Conservation (phyloP, 495 filamentous ascomycete species). For the Penicillium robsamsonii region DNA sequence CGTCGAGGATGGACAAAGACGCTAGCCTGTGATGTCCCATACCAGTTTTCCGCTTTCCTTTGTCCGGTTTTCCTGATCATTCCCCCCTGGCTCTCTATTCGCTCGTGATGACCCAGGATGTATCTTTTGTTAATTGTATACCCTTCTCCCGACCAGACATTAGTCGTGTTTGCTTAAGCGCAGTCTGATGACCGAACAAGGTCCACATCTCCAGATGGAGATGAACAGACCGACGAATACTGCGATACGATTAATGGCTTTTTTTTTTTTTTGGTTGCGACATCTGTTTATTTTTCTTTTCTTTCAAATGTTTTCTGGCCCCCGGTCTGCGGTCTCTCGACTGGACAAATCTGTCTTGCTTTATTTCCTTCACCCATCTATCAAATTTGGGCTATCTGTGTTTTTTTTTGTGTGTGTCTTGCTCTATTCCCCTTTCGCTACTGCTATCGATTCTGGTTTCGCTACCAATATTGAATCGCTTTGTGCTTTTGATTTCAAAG, state of each 20-base stretch:
- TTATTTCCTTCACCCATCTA: conserved; percentile 11
- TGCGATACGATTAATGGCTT: conserved; percentile 24
- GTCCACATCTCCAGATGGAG: neutral
- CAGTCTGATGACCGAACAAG: conserved; percentile 7
- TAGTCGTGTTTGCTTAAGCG: conserved; percentile 20
- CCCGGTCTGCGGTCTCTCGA: neutral
- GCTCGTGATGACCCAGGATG: conserved; percentile 4
- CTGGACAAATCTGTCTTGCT: conserved; percentile 5
- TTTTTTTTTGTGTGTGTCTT: conserved; percentile 16
- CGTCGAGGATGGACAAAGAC: conserved; percentile 54
- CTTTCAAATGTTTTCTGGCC: neutral
- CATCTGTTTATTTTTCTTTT: conserved; percentile 10
- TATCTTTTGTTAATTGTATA: conserved; percentile 16
- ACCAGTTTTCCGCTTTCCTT: neutral
- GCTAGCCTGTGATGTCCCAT: neutral
- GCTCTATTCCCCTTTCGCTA: conserved; percentile 38
- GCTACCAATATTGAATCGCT: conserved; percentile 23
- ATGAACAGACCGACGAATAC: conserved; percentile 17
- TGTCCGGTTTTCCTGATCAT: conserved; percentile 8
- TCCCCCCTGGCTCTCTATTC: neutral
- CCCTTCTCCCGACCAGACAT: conserved; percentile 15
- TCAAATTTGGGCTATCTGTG: conserved; percentile 7
- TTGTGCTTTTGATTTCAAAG: neutral
- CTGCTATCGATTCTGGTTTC: conserved; percentile 19
- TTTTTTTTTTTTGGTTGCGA: conserved; percentile 16